A percentile compares a stretch with the other conserved stretches of the same genome.
phyloP scores from a whole-genome alignment of 805 yeast genomes.

The Lipomyces yamadae region DNA sequence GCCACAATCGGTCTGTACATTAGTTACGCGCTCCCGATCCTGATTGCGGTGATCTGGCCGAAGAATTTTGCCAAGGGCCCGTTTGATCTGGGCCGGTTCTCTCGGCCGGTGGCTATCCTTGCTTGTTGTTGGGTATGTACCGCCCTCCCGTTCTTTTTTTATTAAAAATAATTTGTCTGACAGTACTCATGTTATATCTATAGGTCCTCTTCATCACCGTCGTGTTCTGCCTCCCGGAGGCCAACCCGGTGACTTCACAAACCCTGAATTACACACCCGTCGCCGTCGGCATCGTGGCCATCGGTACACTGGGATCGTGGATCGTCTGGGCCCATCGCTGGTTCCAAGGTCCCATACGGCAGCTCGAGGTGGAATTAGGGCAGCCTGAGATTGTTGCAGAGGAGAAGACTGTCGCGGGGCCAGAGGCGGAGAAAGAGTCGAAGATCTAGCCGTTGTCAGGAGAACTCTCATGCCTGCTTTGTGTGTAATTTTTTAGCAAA shows the following conservation, averaged over 20 bases:
- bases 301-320: background rate
- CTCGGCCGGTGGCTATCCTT: background rate
- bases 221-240: background rate
- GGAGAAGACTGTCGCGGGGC: background rate
- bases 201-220: constrained; percentile 1
- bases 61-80: background rate
- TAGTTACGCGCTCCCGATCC: background rate
- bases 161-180: background rate
- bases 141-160: background rate
- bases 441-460: background rate
- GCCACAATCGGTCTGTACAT: background rate
- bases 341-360: background rate
- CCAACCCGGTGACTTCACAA: background rate
- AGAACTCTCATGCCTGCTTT: background rate
- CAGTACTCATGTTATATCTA: background rate
- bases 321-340: background rate
- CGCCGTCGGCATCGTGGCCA: background rate
- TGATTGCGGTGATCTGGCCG: background rate
- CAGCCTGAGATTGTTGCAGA: background rate
- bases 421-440: constrained; percentile 1
- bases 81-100: background rate
- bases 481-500: background rate
- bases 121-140: background rate
- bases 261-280: background rate
- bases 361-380: background rate